Percentiles rank a stretch among this genome's conserved stretches.
Conservation (phyloP, 495 filamentous ascomycete genomes). For the Podospora pseudopauciseta region DNA sequence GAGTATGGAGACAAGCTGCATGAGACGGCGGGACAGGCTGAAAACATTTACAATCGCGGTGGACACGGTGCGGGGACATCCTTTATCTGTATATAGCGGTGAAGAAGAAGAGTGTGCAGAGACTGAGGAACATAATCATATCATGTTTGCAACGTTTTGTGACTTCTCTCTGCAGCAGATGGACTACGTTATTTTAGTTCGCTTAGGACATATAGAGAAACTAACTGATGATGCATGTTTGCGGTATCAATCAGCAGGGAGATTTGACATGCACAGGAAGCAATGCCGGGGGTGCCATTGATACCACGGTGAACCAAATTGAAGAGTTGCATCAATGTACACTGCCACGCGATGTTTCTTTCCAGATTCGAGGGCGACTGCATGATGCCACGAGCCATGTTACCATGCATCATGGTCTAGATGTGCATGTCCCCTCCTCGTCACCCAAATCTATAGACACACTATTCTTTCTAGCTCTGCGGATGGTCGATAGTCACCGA, state of each 20-base stretch:
- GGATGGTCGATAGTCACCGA: slow-evolving; percentile 1
- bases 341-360: background rate
- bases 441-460: background rate
- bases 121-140: too few relatives aligned
- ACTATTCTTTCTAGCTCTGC: background rate
- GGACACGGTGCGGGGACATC: background rate
- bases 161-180: too few relatives aligned
- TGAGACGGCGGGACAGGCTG: background rate
- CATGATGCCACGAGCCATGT: background rate
- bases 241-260: background rate
- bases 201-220: too few relatives aligned
- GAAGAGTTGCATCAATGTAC: background rate
- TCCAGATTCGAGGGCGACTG: background rate
- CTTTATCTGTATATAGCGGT: background rate
- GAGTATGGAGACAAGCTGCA: background rate
- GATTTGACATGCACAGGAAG: background rate
- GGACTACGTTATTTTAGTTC: too few relatives aligned
- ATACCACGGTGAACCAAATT: background rate
- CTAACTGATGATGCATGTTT: too few relatives aligned
- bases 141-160: too few relatives aligned
- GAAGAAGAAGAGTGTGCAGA: background rate
- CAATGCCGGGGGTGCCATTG: background rate
- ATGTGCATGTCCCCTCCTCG: background rate
- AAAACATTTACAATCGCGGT: background rate
- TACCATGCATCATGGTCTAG: background rate